Evolutionary conservation across 768 basidiomycete species (phyloP).

Genomic region (Lactarius pseudohatsudake): DNA sequence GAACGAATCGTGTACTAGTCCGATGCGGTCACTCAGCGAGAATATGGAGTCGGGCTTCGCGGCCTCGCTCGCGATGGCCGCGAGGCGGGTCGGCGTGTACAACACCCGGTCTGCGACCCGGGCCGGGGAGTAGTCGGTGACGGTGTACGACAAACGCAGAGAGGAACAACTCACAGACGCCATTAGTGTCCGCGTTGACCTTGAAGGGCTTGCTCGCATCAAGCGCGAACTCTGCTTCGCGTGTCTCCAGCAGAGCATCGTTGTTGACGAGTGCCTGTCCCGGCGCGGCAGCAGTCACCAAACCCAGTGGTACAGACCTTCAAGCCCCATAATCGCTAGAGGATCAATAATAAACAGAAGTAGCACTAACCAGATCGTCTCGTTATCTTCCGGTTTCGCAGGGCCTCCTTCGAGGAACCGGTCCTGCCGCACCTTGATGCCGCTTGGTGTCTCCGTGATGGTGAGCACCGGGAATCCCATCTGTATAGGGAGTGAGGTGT

Average conservation of each 20-base stretch:
- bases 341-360: neutral
- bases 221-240: slow-evolving; percentile 67
- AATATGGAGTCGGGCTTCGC: slow-evolving; percentile 64
- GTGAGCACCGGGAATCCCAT: slow-evolving; percentile 88
- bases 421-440: slow-evolving; percentile 83
- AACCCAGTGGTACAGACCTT: slow-evolving; percentile 79
- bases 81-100: slow-evolving; percentile 78
- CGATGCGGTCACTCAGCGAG: slow-evolving; percentile 83
- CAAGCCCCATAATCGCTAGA: neutral
- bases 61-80: slow-evolving; percentile 77
- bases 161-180: slow-evolving; percentile 69
- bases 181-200: slow-evolving; percentile 84
- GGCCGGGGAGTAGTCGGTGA: slow-evolving; percentile 1
- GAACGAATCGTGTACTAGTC: slow-evolving; percentile 80
- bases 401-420: slow-evolving; percentile 87
- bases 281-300: slow-evolving; percentile 58
- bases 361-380: slow-evolving; percentile 73
- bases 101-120: slow-evolving; percentile 68
- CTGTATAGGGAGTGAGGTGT: slow-evolving; percentile 32
- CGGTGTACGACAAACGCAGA: neutral
- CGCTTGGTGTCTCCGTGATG: slow-evolving; percentile 71
- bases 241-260: slow-evolving; percentile 60
- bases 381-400: slow-evolving; percentile 76
- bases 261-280: slow-evolving; percentile 63
- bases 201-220: slow-evolving; percentile 82